Percentiles rank a stretch among this genome's conserved stretches.
Conservation (phyloP, 1,284 basidiomycete genomes). For the Irpex sp. region DNA sequence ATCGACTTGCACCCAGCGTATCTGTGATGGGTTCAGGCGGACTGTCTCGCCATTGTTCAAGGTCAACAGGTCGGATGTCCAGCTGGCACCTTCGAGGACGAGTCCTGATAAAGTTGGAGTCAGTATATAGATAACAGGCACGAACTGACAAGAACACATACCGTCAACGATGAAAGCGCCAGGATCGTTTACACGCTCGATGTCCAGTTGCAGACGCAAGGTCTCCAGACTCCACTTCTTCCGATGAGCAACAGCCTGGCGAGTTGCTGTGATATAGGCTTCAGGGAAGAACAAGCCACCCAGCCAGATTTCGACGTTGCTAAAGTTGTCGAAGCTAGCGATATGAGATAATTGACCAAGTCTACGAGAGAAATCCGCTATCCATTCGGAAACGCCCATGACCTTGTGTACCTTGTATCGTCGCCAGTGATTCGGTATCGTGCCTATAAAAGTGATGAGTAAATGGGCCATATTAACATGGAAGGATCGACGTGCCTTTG, state of each 20-base stretch:
- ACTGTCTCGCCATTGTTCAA: conserved; percentile 83
- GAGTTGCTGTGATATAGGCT: conserved; percentile 90
- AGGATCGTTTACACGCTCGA: conserved; percentile 73
- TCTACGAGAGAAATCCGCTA: conserved; percentile 77
- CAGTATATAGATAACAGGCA: background rate
- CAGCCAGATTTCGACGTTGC: conserved; percentile 81
- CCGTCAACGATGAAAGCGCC: conserved; percentile 84
- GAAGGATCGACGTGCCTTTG: conserved; percentile 56
- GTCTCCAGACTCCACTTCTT: conserved; percentile 92
- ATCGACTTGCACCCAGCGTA: conserved; percentile 80
- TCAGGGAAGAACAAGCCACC: conserved; percentile 95
- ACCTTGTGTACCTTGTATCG: conserved; percentile 83
- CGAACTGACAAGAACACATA: conserved; percentile 33
- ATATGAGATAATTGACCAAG: conserved; percentile 81
- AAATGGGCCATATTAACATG: background rate
- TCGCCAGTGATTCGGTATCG: conserved; percentile 85
- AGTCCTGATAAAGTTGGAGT: conserved; percentile 53
- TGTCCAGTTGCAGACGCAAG: conserved; percentile 74
- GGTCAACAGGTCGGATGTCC: conserved; percentile 61
- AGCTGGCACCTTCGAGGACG: conserved; percentile 81
- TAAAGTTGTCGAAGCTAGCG: conserved; percentile 61
- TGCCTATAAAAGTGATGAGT: conserved; percentile 45
- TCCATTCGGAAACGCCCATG: conserved; percentile 82
- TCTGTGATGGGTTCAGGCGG: conserved; percentile 72
- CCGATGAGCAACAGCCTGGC: conserved; percentile 88